Evolutionary conservation across 2,329 filamentous ascomycete genomes (phyloP), one percentile per base, ranked within the genome.

Genomic region (Trichophyton benhamiae): DNA sequence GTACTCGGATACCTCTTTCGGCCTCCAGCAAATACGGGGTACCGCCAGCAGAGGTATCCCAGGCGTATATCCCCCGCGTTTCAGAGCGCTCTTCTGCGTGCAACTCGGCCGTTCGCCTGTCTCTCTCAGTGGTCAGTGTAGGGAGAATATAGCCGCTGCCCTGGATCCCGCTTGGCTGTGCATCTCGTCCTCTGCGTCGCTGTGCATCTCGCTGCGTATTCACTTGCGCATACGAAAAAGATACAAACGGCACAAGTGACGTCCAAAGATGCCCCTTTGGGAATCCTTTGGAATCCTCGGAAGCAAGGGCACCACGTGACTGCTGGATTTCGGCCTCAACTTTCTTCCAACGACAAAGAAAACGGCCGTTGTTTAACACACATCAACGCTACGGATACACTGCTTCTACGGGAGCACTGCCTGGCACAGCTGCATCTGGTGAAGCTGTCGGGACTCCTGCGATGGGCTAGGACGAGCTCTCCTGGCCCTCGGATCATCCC

Each of bases 21-120:
- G 49, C 13, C 27, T 8, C 13, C 4, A 27, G 49, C 22, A 6
- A 13, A 30, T 30, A 13, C 13, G 49, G 49, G 49, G 30, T n/a
- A 22, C 27, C 5, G 15, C 7, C 3, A 30, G 17, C 9, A 17
- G 15, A 44, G 6, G 41, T 53, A 53, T 53, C 49, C 49, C 49
- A n/a, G 49, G 11, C 49, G 49, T 25, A 53, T 44, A 48, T 27
- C 49, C 49, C 49, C 49, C 49, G 49, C 49, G 49, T 53, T 53
- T 53, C 49, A 53, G 13, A 5, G 49, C n/a, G n/a, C 6, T n/a
- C 4, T n/a, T n/a, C 41, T 17, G 15, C 41, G 41, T 25, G 25
- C 27, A 11, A 25, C 49, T 53, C 25, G 9, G 13, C 3, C 13
- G 13, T n/a, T 53, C 25, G 49, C 33, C 8, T 11, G 33, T 38